Base-by-base conservation (phyloP, 768 basidiomycete species). In the Hypholoma sublateritium region DNA sequence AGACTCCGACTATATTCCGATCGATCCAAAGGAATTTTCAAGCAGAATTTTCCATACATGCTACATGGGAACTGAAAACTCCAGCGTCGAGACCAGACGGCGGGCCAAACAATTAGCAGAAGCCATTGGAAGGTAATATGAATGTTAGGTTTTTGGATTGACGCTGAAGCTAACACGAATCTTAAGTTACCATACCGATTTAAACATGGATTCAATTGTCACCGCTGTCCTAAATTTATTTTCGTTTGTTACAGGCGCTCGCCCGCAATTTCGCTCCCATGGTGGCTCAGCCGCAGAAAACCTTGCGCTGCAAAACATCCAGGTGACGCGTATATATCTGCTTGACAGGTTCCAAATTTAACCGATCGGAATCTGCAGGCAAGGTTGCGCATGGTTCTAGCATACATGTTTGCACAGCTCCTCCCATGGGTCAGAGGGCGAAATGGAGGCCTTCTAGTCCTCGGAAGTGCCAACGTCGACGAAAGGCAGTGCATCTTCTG, bases 11-110 rank as follows among this genome's bases (percentile, higher is more conserved):
- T 98, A 98, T 67, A 65, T 93, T 24, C 96, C 97, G 1, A 80
- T 83, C 0, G 95, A 99, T 69, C 85, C 95, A 0, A 83, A 80
- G 45, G 97, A 98, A 67, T 94, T 98, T 64, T 85, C 86, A 24
- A 79, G 77, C 52, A 80, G 93, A 22, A 87, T 98, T 53, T 96
- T 99, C 77, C 95, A 98, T 70, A 96, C 95, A 0, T 97, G 94
- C 72, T 99, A 96, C 72, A 98, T 99, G 97, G 96, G 96, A 5
- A 99, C 97, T 0, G 92, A 95, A 70, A 95, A 98, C 69, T 98
- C 96, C 6, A 93, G 88, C 58, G 70, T 70, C 0, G 97, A 97
- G 64, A 98, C 97, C 6, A 77, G 93, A 11, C 74, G 79, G 59
- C 79, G 97, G 34, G 97, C 97, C 1, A 95, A 92, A 69, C 85